phyloP scores from a whole-genome alignment of 2,329 filamentous ascomycete species.

The Paecilomyces sp. region DNA sequence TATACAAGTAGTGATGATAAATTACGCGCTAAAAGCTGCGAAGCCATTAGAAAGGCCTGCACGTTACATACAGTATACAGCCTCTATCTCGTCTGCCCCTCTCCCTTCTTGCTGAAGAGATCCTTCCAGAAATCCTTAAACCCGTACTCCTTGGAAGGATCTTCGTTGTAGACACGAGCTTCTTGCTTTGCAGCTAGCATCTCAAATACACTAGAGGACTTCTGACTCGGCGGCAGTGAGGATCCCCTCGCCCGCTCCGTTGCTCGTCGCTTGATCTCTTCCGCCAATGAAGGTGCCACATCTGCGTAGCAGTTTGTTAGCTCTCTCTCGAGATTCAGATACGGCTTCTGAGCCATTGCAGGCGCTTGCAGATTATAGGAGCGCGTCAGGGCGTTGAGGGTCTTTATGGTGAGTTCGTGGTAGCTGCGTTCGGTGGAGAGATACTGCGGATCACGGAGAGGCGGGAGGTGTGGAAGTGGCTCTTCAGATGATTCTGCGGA shows the following conservation, averaged over 20 bases:
- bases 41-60: neutral
- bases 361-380: conserved; percentile 96
- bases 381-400: conserved; percentile 72
- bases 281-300: conserved; percentile 68
- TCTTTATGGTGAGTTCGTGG: conserved; percentile 65
- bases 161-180: conserved; percentile 65
- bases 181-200: conserved; percentile 44
- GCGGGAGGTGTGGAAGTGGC: conserved; percentile 40
- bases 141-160: conserved; percentile 66
- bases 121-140: conserved; percentile 87
- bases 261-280: conserved; percentile 65
- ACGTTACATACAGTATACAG: conserved; percentile 1
- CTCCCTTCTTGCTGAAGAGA: conserved; percentile 46
- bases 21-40: neutral
- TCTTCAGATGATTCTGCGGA: conserved; percentile 6
- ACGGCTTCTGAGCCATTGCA: conserved; percentile 85
- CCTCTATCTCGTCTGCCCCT: conserved; percentile 2
- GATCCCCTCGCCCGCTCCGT: conserved; percentile 36
- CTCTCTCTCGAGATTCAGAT: conserved; percentile 78
- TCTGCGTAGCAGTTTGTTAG: conserved; percentile 76
- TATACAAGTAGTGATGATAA: neutral
- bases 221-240: conserved; percentile 13
- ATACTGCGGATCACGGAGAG: conserved; percentile 76
- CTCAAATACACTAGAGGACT: conserved; percentile 52
- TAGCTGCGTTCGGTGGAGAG: conserved; percentile 66